phyloP scores from a whole-genome alignment of 495 filamentous ascomycete genomes.

The Xylaria intraflava region DNA sequence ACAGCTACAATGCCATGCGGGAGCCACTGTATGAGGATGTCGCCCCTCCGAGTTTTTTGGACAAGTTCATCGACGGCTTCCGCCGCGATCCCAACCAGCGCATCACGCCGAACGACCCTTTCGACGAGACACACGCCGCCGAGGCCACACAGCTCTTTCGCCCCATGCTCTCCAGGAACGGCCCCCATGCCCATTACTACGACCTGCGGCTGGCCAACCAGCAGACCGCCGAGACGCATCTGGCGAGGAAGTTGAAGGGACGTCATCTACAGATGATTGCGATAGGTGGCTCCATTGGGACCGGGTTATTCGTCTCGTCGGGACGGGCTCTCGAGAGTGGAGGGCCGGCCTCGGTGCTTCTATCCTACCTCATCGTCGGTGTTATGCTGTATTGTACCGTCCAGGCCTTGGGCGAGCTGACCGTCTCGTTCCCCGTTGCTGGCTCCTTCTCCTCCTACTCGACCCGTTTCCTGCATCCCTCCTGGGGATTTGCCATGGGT shows the following conservation, averaged over 20 bases:
- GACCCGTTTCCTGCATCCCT: slow-evolving; percentile 85
- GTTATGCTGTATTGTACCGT: slow-evolving; percentile 88
- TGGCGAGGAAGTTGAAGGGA: slow-evolving; percentile 71
- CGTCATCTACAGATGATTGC: slow-evolving; percentile 96
- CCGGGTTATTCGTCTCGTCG: slow-evolving; percentile 85
- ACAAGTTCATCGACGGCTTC: slow-evolving; percentile 69
- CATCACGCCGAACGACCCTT: slow-evolving; percentile 48
- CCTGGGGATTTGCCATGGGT: slow-evolving; percentile 97
- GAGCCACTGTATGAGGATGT: slow-evolving; percentile 31
- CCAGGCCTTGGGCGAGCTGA: slow-evolving; percentile 87
- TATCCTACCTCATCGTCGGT: slow-evolving; percentile 78
- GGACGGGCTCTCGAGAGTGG: slow-evolving; percentile 70
- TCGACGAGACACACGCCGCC: slow-evolving; percentile 40
- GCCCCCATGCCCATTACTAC: slow-evolving; percentile 44
- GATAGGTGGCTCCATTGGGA: slow-evolving; percentile 90
- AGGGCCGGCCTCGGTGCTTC: slow-evolving; percentile 77
- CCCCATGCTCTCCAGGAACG: slow-evolving; percentile 16
- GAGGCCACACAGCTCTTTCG: slow-evolving; percentile 20
- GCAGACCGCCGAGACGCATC: slow-evolving; percentile 67
- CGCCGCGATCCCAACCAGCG: slow-evolving; percentile 65
- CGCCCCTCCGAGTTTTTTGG: slow-evolving; percentile 25
- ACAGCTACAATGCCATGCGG: slow-evolving; percentile 35
- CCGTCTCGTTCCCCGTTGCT: slow-evolving; percentile 83
- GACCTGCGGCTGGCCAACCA: slow-evolving; percentile 69
- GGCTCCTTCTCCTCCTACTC: slow-evolving; percentile 92